Evolutionary conservation across 129 eudicot species (phyloP).

Genomic region (Calendula officinalis): DNA sequence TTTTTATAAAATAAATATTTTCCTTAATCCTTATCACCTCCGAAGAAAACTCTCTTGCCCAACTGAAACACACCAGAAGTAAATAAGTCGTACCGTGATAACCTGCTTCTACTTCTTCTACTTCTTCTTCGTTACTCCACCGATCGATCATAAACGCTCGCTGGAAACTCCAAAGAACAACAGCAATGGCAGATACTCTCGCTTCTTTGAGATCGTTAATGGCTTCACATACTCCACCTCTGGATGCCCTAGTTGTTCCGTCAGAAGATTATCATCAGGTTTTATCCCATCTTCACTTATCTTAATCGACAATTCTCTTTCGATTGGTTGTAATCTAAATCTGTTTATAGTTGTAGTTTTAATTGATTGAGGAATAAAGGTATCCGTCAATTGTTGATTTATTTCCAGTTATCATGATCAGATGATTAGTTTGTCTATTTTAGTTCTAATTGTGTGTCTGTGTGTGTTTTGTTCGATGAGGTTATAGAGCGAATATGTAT

Average conservation of each 20-base stretch:
- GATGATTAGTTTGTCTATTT: slow-evolving; percentile 6
- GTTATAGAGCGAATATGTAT: slow-evolving; percentile 90
- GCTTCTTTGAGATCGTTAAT: slow-evolving; percentile 75
- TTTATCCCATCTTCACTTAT: not conserved
- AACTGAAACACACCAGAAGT: too few species aligned
- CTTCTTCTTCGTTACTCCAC: slow-evolving; percentile 12
- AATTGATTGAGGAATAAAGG: too few species aligned
- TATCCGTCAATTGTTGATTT: not conserved
- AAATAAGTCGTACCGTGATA: slow-evolving; percentile 7
- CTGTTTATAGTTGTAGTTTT: not conserved
- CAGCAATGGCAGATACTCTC: slow-evolving; percentile 54
- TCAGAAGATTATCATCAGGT: slow-evolving; percentile 99
- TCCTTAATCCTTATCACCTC: too few species aligned
- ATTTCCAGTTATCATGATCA: slow-evolving; percentile 6
- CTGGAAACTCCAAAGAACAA: slow-evolving; percentile 8
- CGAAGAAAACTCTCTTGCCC: too few species aligned
- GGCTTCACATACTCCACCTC: slow-evolving; percentile 96
- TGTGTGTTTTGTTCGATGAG: slow-evolving; percentile 9
- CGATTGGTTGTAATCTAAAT: not conserved
- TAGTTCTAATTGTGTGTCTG: not conserved
- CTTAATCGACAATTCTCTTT: not conserved
- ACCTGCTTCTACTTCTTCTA: not conserved
- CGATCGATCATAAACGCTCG: slow-evolving; percentile 20
- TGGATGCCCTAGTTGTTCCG: slow-evolving; percentile 84
- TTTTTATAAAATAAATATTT: too few species aligned